phyloP scores from a whole-genome alignment of 202 grass and related monocot genomes.

The Panicum virgatum region DNA sequence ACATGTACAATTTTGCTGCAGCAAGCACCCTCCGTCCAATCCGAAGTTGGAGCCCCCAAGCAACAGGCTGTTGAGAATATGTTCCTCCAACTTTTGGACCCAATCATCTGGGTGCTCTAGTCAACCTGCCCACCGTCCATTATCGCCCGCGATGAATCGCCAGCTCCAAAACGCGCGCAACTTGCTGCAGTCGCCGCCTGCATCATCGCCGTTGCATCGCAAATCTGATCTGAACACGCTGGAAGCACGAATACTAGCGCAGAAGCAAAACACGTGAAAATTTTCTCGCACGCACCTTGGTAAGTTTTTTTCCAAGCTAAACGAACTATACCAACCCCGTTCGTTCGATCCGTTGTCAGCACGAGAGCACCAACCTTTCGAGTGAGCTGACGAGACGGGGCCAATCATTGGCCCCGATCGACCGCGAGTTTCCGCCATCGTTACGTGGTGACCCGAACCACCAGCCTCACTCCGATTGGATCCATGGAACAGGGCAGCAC shows the following conservation, averaged over 20 bases:
- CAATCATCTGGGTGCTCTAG: conserved; percentile 14
- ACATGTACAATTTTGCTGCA: no score
- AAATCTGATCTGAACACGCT: background rate
- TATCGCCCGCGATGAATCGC: background rate
- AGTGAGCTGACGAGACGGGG: background rate
- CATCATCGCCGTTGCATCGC: background rate
- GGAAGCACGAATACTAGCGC: background rate
- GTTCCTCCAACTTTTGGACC: background rate
- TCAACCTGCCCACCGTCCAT: background rate
- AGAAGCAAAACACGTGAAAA: background rate
- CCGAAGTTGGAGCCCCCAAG: background rate
- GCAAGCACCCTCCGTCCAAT: background rate
- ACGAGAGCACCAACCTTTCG: background rate
- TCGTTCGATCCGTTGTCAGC: background rate
- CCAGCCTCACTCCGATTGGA: background rate
- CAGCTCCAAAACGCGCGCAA: background rate
- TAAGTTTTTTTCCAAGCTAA: background rate
- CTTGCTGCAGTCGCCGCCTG: background rate
- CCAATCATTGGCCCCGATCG: conserved; percentile 2
- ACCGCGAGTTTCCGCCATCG: background rate
- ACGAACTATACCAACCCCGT: background rate
- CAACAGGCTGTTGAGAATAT: background rate
- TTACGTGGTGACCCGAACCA: conserved; percentile 11
- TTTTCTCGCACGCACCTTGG: background rate
- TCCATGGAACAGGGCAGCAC: background rate